These are phyloP conservation scores for Dipteronia sinensis DNA, from an alignment of 345 rosid genomes.

Conservation along the genomic window DNA sequence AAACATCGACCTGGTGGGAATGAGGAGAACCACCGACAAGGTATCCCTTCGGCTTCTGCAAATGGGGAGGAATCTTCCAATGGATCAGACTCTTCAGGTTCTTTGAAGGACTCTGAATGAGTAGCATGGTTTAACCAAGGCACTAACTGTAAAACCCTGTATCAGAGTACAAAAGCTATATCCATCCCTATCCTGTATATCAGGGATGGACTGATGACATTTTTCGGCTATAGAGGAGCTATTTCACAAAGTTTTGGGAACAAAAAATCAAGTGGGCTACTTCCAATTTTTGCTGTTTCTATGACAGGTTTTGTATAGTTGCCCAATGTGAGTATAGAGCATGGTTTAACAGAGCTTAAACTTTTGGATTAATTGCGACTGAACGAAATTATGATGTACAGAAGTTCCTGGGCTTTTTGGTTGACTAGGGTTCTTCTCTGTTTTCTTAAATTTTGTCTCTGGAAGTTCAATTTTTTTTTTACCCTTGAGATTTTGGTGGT, in stretches of 20 bases:
- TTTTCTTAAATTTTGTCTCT: constrained; percentile 39
- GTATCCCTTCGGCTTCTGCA: constrained; percentile 43
- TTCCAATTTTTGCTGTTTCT: constrained; percentile 25
- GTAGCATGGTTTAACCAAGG: constrained; percentile 22
- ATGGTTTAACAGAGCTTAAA: constrained; percentile 35
- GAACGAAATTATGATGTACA: constrained; percentile 27
- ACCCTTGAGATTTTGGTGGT: constrained; percentile 20
- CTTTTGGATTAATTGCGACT: constrained; percentile 40
- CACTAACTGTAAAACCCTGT: constrained; percentile 41
- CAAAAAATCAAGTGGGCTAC: constrained; percentile 34
- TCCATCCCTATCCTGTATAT: constrained; percentile 38
- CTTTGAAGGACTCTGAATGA: constrained; percentile 46
- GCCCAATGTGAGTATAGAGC: constrained; percentile 35
- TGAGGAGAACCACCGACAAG: constrained; percentile 51
- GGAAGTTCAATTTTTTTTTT: constrained; percentile 4
- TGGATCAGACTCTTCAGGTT: constrained; percentile 51
- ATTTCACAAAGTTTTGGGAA: constrained; percentile 29
- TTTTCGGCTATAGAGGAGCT: constrained; percentile 43
- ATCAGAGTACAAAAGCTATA: constrained; percentile 28
- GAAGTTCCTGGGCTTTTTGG: constrained; percentile 29
- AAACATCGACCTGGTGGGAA: constrained; percentile 54
- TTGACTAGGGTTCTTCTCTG: constrained; percentile 29
- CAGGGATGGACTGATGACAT: constrained; percentile 44
- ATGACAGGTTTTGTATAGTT: constrained; percentile 22
- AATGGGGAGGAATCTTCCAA: constrained; percentile 62